Evolutionary conservation across 1,139 yeast genomes (phyloP), one percentile per base, ranked within the genome.

Genomic region (Pichia sp.): DNA sequence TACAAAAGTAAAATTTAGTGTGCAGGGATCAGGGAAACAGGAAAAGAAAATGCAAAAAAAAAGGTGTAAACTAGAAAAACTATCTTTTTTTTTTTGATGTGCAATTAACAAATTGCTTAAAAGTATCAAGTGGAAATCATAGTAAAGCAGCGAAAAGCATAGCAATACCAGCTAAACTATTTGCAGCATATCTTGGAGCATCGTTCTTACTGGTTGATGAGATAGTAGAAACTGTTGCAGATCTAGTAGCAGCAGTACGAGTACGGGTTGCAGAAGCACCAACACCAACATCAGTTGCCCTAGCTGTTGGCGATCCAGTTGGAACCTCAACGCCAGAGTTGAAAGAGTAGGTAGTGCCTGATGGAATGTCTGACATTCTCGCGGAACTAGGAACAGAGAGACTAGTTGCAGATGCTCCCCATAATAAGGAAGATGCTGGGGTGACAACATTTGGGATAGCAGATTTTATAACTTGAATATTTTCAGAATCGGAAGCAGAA

Each of bases 401-500:
- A 4, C 39, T 5, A 6, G 47, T 42, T 3, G 40, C 32, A 2
- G 35, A 31, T 5, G 24, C 28, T 12, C 50, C 48, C 42, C 42
- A 49, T 2, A 40, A 26, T 4, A 33, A 15, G 6, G 44, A 36
- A 6, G 32, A 25, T 12, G 36, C 36, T 4, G 52, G 44, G 4
- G 46, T 28, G 10, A 38, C 33, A 10, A 48, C 52, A 24, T 39
- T 42, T 25, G 53, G 52, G 17, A 50, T 48, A 19, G 45, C 44
- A 24, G 31, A 28, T 9, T 39, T 18, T 12, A 50, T 38, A 11
- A 49, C 42, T 15, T 44, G 42, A 26, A 49, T 44, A 35, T 40
- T 33, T 30, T 39, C 34, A 9, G 36, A 18, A 30, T 34, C 21
- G 5, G n/a, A 17, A 15, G 6, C 14, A 21, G 28, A 21, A 21